Evolutionary conservation across 2,329 filamentous ascomycete genomes (phyloP), one percentile per base, ranked within the genome.

Genomic region (Phoma sp.): DNA sequence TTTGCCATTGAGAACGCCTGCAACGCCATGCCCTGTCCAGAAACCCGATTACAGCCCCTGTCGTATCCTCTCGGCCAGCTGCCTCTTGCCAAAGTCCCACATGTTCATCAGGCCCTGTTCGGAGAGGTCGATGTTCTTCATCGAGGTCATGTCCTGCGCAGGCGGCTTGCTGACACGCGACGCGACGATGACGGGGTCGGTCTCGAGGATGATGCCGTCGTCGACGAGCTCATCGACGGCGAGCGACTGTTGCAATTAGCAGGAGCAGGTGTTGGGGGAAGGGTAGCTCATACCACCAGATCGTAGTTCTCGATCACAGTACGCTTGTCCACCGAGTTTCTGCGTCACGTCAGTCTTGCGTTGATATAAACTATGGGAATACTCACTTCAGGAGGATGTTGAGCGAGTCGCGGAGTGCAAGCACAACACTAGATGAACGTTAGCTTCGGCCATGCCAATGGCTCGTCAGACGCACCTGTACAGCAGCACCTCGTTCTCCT

Each of bases 231-330:
- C 95, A 76, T 99, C 95, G 61, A 99, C 91, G 37, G 93, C 91
- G 47, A 99, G 86, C 12, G 92, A 90, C 59, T 97, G 89, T 20
- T 93, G 82, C 75, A 95, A 92, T 83, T 95, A 72, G 68, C 96
- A 39, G 7, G n/a, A n/a, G n/a, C n/a, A n/a, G n/a, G n/a, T n/a
- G n/a, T n/a, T n/a, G n/a, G n/a, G n/a, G n/a, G n/a, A n/a, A n/a
- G n/a, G n/a, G n/a, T n/a, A n/a, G n/a, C n/a, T 64, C 72, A 28
- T 67, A 74, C 72, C 58, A 97, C 91, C 18, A 98, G 85, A 77
- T 98, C 95, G 82, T 98, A 99, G 84, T 98, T 98, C 79, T 99
- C 95, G 71, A 98, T 89, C 64, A 98, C 92, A 53, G 95, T 98
- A 64, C 95, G 89, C 84, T 97, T 97, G 81, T 99, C 95, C 43